Conservation (phyloP, 805 yeast genomes). For the Yarrowia alimentaria region DNA sequence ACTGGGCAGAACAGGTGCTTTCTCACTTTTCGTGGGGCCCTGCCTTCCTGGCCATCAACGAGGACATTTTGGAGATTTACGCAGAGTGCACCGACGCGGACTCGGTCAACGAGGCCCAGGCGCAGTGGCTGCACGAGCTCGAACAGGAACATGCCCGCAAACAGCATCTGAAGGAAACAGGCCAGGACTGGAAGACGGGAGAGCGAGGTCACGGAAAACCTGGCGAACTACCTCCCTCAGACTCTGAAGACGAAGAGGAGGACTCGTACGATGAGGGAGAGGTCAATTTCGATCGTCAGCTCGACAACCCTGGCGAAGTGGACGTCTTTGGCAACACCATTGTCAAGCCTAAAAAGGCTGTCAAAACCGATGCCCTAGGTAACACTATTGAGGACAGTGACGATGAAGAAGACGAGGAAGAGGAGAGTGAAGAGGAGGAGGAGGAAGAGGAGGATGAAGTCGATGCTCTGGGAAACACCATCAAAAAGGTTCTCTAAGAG, state of each 20-base stretch:
- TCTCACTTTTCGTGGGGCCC: conserved; percentile 90
- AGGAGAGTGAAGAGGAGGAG: not conserved
- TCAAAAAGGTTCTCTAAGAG: conserved; percentile 35
- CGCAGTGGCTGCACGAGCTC: conserved; percentile 64
- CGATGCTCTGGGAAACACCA: conserved; percentile 31
- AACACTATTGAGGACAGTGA: not conserved
- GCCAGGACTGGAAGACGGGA: too few relatives aligned
- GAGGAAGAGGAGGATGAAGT: conserved; percentile 33
- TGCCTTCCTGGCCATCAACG: conserved; percentile 78
- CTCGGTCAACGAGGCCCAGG: conserved; percentile 69
- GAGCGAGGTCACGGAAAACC: conserved; percentile 37
- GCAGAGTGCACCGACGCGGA: conserved; percentile 77
- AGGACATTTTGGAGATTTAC: conserved; percentile 71
- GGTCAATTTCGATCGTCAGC: conserved; percentile 13
- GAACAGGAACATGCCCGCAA: conserved; percentile 45
- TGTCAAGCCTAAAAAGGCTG: conserved; percentile 1
- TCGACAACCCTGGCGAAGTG: not conserved
- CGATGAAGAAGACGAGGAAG: conserved; percentile 29
- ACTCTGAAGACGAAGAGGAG: conserved; percentile 34
- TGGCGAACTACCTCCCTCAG: conserved; percentile 35
- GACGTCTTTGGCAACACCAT: conserved; percentile 16
- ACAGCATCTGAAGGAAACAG: conserved; percentile 52
- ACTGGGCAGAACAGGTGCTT: conserved; percentile 80
- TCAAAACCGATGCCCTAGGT: not conserved
- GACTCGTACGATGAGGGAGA: conserved; percentile 29